phyloP scores from a whole-genome alignment of 2,329 filamentous ascomycete species.

The Plectosphaerella cucumerina region DNA sequence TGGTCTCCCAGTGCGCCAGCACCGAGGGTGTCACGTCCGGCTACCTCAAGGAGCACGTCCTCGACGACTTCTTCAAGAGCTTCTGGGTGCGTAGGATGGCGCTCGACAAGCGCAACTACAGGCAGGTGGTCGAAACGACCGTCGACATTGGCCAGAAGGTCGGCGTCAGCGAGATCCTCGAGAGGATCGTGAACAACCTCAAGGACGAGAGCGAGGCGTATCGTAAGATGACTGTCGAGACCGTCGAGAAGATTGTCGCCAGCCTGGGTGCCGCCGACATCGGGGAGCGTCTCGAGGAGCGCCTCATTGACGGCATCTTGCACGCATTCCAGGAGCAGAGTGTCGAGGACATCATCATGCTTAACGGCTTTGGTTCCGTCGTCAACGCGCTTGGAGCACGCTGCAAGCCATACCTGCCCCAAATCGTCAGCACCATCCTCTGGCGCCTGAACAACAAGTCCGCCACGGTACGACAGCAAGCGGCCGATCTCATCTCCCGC shows the following conservation, averaged over 20 bases:
- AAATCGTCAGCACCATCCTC: constrained; percentile 94
- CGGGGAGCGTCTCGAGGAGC: constrained; percentile 85
- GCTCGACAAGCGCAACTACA: constrained; percentile 93
- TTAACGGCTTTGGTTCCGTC: constrained; percentile 96
- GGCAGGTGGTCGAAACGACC: constrained; percentile 96
- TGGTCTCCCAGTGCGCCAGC: constrained; percentile 90
- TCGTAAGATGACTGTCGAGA: constrained; percentile 98
- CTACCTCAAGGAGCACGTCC: constrained; percentile 91
- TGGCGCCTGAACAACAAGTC: constrained; percentile 98
- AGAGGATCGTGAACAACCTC: constrained; percentile 88
- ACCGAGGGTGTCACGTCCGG: constrained; percentile 92
- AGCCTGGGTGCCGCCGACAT: constrained; percentile 92
- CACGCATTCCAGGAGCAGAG: constrained; percentile 98
- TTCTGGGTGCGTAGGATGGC: constrained; percentile 99
- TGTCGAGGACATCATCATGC: constrained; percentile 90
- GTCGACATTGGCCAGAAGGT: constrained; percentile 97
- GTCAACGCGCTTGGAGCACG: constrained; percentile 91
- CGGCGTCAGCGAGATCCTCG: constrained; percentile 91
- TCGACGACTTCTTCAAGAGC: constrained; percentile 96
- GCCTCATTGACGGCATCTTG: constrained; percentile 90
- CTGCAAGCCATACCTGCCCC: constrained; percentile 93
- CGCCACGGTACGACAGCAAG: constrained; percentile 92
- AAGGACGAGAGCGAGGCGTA: constrained; percentile 98
- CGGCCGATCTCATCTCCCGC: constrained; percentile 91
- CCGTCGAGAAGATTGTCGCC: constrained; percentile 92